These are phyloP conservation scores for Teunomyces funiuensis DNA, from an alignment of 805 yeast species.

Conservation along the genomic window DNA sequence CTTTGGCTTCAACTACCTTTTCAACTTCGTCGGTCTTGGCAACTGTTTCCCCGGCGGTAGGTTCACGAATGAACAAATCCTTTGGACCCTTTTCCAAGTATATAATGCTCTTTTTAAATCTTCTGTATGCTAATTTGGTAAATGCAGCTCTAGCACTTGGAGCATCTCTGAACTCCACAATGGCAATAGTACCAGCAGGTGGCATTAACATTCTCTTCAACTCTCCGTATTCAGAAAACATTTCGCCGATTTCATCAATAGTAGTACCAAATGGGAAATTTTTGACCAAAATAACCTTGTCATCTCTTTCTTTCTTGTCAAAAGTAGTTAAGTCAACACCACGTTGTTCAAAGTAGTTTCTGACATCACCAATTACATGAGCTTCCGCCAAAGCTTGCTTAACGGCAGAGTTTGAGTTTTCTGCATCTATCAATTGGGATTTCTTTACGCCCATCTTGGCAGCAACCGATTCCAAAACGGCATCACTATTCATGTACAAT, in stretches of 20 bases:
- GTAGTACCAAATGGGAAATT: conserved; percentile 90
- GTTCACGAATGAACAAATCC: conserved; percentile 66
- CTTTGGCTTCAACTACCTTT: conserved; percentile 47
- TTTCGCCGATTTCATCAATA: conserved; percentile 73
- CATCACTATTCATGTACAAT: conserved; percentile 84
- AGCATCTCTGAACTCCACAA: conserved; percentile 80
- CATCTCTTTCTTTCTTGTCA: conserved; percentile 67
- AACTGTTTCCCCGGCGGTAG: conserved; percentile 34
- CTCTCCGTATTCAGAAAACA: conserved; percentile 80
- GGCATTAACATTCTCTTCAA: conserved; percentile 85
- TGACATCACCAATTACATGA: conserved; percentile 87
- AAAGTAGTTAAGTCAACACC: conserved; percentile 84
- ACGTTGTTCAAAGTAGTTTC: conserved; percentile 78
- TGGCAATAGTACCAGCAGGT: conserved; percentile 94
- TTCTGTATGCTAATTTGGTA: conserved; percentile 78
- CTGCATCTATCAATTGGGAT: conserved; percentile 83
- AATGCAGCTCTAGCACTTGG: conserved; percentile 90
- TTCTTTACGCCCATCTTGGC: conserved; percentile 77
- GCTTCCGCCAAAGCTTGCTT: conserved; percentile 98
- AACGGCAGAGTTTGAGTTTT: conserved; percentile 84
- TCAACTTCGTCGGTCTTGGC: conserved; percentile 18
- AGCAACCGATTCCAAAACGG: conserved; percentile 89
- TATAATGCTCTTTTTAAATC: conserved; percentile 82
- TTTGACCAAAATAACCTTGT: conserved; percentile 76
- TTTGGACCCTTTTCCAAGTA: conserved; percentile 94